Base-by-base conservation (phyloP, 2,329 filamentous ascomycete species). In the Colletotrichum tanaceti region DNA sequence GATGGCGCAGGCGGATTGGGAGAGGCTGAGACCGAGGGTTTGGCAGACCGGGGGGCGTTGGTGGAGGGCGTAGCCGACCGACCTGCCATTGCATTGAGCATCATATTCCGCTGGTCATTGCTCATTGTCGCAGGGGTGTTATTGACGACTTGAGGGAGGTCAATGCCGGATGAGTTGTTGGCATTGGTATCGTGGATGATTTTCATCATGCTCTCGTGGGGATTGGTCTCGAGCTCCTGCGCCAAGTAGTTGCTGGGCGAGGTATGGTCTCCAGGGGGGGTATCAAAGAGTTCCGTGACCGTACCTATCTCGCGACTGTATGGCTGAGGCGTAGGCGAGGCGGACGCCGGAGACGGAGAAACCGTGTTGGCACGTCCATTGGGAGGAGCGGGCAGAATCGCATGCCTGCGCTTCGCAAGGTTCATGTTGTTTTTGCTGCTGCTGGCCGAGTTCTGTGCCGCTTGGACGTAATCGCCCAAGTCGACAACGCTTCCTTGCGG, bases 101-200 rank as follows among this genome's bases (percentile, higher is more conserved):
- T 84, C 58, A 83, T 84, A 72, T 83, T 85, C 53, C 87, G 84
- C 75, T 90, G 86, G 70, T 89, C 87, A 63, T 81, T 82, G 71
- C 82, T 85, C 71, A 89, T 79, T 13, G 82, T 85, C n/a, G 84
- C 81, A 4, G 86, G 81, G 0, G 86, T 84, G 58, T 85, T 86
- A 38, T 85, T 84, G 5, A 88, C 87, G 13, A 89, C 82, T 62
- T 88, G 84, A 7, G 87, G 84, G 18, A 90, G 81, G 70, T 88
- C 82, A 60, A 87, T 77, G 53, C 82, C 80, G 0, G 79, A 77
- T 4, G 78, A 77, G 71, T 82, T 87, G 70, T 78, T 83, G 22
- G 87, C 87, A 71, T 90, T 90, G 70, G 88, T 86, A 70, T 88
- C 87, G 66, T 89, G 86, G 76, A 90, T 90, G 39, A 91, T 84